Percentiles rank a stretch among this genome's conserved stretches.
Conservation (phyloP, 2,329 filamentous ascomycete species). For the Mariannaea elegans region DNA sequence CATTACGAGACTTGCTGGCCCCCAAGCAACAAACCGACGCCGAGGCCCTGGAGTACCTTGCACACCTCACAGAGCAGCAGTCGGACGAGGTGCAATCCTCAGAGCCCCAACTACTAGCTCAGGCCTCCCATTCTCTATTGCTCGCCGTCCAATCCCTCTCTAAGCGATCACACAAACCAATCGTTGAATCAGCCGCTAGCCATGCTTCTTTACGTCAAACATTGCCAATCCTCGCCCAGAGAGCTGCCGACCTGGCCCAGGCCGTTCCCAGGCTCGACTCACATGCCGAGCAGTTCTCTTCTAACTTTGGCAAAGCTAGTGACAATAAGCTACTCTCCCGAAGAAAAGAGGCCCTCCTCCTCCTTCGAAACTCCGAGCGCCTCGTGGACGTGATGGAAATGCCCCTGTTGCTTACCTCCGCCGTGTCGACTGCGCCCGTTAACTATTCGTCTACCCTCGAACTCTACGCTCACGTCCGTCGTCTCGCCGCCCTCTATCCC, state of each 20-base stretch:
- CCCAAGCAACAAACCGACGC: conserved; percentile 53
- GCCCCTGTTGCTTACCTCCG: conserved; percentile 83
- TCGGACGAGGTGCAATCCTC: conserved; percentile 75
- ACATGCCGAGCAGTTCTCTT: conserved; percentile 81
- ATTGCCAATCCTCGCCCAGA: conserved; percentile 74
- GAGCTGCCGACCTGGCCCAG: conserved; percentile 73
- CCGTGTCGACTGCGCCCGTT: conserved; percentile 70
- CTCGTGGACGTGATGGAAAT: conserved; percentile 92
- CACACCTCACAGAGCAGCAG: conserved; percentile 78
- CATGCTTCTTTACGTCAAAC: conserved; percentile 77
- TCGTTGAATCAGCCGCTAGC: conserved; percentile 82
- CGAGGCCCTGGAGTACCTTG: conserved; percentile 75
- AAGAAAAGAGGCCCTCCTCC: conserved; percentile 80
- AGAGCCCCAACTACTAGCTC: conserved; percentile 82
- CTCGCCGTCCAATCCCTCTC: conserved; percentile 88
- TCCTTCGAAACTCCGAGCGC: conserved; percentile 87
- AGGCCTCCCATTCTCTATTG: conserved; percentile 81
- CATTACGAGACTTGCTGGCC: conserved; percentile 47
- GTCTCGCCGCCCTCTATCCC: conserved; percentile 84
- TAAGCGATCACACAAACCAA: conserved; percentile 85
- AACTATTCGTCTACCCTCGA: conserved; percentile 93
- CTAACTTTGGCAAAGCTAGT: conserved; percentile 79
- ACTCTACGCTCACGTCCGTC: conserved; percentile 90
- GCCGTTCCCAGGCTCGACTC: conserved; percentile 82
- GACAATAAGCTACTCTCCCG: conserved; percentile 76